Base-by-base conservation (phyloP, 1,284 basidiomycete species). In the Papiliotrema fonsecae region DNA sequence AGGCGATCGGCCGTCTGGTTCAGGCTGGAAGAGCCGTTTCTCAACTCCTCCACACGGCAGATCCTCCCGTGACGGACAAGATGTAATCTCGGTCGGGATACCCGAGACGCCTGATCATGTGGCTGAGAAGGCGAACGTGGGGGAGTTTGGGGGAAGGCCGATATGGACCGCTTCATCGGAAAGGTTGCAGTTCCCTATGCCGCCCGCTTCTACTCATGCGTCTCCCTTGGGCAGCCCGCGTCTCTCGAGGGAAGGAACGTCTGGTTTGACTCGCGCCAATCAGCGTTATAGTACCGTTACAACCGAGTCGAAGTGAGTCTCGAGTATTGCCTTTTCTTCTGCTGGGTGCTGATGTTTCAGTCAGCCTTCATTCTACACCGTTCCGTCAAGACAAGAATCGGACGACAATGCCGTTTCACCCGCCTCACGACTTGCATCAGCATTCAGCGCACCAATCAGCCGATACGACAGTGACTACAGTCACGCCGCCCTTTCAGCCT, bases 401-500 rank as follows among this genome's bases (percentile, higher is more conserved):
- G 42, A 22, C 28, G 40, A 11, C 4, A 10, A 22, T 4, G 9
- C 25, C 4, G 27, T 27, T 4, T 11, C 40, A 27, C 9, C 27
- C 40, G 19, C n/a, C n/a, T 14, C 31, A 18, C 7, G 6, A 10
- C 27, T 18, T 16, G 14, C 42, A 3, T 10, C 18, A 9, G 16
- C 26, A 16, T 6, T n/a, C 27, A 22, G 42, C 5, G 11, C 22
- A 6, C 34, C 44, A 4, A 36, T 45, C 32, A 37, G 24, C 6
- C 36, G 45, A 2, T 13, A 9, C 7, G 27, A 47, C 16, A 13
- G 22, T 9, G 36, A 21, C 10, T 47, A 47, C 28, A 4, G 37
- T 16, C 45, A 47, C 24, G 45, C 38, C 25, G 18, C 45, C 6
- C 35, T 47, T 24, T 47, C 45, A 3, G 45, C 24, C 18, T 47